Evolutionary conservation across 176 grass and related monocot species (phyloP).

Genomic region (Elaeis guineensis): DNA sequence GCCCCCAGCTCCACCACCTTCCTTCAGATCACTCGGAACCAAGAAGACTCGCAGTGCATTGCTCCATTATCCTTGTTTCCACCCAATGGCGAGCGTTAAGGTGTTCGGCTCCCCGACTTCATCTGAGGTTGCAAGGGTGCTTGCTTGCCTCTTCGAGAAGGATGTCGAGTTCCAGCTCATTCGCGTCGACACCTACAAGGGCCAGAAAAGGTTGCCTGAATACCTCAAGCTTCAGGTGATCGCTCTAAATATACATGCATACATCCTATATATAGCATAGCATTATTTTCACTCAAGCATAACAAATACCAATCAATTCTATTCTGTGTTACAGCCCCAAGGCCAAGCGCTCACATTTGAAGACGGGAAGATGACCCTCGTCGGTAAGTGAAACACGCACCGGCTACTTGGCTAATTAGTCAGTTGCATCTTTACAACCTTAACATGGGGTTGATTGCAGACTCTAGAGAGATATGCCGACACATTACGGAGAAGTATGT

Average conservation of each 20-base stretch:
- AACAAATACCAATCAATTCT: background rate
- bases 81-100: constrained; percentile 44
- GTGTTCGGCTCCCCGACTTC: constrained; percentile 83
- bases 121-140: constrained; percentile 77
- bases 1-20: too few relatives aligned
- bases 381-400: constrained; percentile 56
- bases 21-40: too few relatives aligned
- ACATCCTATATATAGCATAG: too few relatives aligned
- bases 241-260: background rate
- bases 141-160: constrained; percentile 95
- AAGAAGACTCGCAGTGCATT: too few relatives aligned
- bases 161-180: constrained; percentile 90
- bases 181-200: constrained; percentile 80
- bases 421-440: too few relatives aligned
- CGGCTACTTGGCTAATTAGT: too few relatives aligned
- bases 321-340: constrained; percentile 23
- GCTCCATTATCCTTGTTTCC: too few relatives aligned
- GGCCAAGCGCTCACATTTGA: constrained; percentile 96
- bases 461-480: constrained; percentile 70
- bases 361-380: constrained; percentile 62
- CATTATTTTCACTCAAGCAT: too few relatives aligned
- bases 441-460: too few relatives aligned
- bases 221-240: constrained; percentile 87
- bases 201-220: constrained; percentile 55
- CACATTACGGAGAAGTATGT: constrained; percentile 71